Base-by-base conservation (phyloP, 495 filamentous ascomycete species). In the Aspergillus homomorphus region DNA sequence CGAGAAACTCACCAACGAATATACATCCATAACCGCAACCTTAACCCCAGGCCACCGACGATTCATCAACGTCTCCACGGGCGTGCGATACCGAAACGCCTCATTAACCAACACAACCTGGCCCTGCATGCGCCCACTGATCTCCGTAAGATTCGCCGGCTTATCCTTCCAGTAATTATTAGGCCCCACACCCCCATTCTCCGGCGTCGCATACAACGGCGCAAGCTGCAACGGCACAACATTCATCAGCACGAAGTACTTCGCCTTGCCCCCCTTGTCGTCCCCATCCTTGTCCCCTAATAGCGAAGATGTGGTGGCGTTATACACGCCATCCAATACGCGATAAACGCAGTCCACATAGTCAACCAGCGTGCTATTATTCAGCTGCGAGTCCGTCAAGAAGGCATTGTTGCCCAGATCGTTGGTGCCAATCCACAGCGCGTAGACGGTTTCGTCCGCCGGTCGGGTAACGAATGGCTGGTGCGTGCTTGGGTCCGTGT, bases 391-490 rank as follows among this genome's bases (percentile, higher is more conserved):
- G 66, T 89, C 85, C 19, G 80, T 81, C 23, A 91, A 65, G 65
- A 90, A 86, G 22, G 76, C 85, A 46, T 76, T 66, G 53, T 69
- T 76, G 38, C 88, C 87, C 12, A 92, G 74, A 64, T 92, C 89
- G 63, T 91, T 91, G 53, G 87, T 89, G 0, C 89, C 88, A 62
- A 91, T 89, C 88, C 87, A 92, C 38, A 91, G 80, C 0, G 84
- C 74, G 61, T 89, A 91, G 5, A 89, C 84, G 3, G 86, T 87
- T 58, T 84, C 82, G n/a, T 77, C 64, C 18, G 76, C 57, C 0
- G 72, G 75, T 50, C 81, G 76, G 51, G 75, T 69, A 24, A 80
- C 71, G 69, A 84, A 87, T 16, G 79, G 61, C 4, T 77, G 62
- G 30, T 76, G 75, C 9, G 18, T 26, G 48, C 63, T 66, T 8